These are phyloP conservation scores for Isochrysis galbana DNA, from an alignment of 78 protist genomes.

Conservation along the genomic window DNA sequence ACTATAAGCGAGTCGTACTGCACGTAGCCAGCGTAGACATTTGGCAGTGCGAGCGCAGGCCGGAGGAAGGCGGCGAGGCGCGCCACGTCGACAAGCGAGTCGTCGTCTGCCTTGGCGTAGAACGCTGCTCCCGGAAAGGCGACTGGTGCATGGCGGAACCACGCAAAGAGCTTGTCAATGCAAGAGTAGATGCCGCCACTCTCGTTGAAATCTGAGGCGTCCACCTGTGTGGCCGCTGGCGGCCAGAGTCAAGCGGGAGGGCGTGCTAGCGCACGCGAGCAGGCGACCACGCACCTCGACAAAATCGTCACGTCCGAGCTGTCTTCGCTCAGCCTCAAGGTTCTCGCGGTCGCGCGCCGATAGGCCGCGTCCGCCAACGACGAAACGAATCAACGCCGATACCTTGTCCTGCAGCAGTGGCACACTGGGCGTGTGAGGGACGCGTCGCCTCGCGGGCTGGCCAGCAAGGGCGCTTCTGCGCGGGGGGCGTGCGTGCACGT, in stretches of 20 bases:
- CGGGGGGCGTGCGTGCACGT: too few species aligned
- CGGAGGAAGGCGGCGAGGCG: not conserved
- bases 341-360: not conserved
- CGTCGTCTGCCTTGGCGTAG: slow-evolving; percentile 18
- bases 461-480: too few species aligned
- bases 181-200: not conserved
- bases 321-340: not conserved
- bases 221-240: too few species aligned
- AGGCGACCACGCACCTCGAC: too few species aligned
- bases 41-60: not conserved
- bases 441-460: too few species aligned
- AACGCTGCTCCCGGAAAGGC: not conserved
- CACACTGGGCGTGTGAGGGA: too few species aligned
- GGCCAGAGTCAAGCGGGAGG: too few species aligned
- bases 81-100: not conserved
- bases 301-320: not conserved
- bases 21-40: not conserved
- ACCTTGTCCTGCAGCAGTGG: not conserved
- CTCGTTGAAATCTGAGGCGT: not conserved
- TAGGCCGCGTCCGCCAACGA: not conserved
- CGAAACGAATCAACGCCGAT: not conserved
- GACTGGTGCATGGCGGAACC: not conserved
- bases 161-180: slow-evolving; percentile 23
- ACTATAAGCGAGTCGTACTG: not conserved
- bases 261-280: too few species aligned